phyloP scores from a whole-genome alignment of 306 rosid species.

The Vigna angularis region DNA sequence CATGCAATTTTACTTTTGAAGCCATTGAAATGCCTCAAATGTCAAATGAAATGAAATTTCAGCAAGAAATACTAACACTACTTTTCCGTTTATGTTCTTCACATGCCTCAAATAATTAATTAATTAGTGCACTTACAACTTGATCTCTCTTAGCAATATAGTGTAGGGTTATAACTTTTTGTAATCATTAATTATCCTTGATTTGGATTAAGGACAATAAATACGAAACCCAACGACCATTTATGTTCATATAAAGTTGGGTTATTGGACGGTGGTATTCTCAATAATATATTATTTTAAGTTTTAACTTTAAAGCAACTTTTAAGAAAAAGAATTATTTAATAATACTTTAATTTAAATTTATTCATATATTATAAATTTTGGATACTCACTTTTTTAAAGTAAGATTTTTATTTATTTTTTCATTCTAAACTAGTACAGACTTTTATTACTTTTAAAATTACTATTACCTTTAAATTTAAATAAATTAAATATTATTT shows the following conservation, averaged over 20 bases:
- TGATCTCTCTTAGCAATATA: slow-evolving; percentile 34
- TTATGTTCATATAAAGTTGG: slow-evolving; percentile 50
- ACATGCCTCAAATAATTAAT: no score
- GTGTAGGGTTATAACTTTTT: slow-evolving; percentile 8
- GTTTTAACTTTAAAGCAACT: background rate
- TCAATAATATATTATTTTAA: background rate
- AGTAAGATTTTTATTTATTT: no score
- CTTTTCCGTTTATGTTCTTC: background rate
- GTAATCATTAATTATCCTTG: slow-evolving; percentile 41
- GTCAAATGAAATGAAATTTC: background rate
- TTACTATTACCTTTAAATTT: no score
- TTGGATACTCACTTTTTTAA: background rate
- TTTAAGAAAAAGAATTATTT: background rate
- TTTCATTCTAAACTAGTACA: no score
- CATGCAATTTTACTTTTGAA: background rate
- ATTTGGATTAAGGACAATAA: slow-evolving; percentile 44
- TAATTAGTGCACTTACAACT: background rate
- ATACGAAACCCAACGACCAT: slow-evolving; percentile 46
- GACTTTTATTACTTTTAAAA: no score
- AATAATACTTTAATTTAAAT: background rate
- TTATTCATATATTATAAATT: background rate
- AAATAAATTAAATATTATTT: no score
- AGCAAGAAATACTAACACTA: background rate
- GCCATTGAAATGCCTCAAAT: background rate
- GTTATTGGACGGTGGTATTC: slow-evolving; percentile 35